Conservation (phyloP, 2,329 filamentous ascomycete genomes). For the Pezicula rhizophila region DNA sequence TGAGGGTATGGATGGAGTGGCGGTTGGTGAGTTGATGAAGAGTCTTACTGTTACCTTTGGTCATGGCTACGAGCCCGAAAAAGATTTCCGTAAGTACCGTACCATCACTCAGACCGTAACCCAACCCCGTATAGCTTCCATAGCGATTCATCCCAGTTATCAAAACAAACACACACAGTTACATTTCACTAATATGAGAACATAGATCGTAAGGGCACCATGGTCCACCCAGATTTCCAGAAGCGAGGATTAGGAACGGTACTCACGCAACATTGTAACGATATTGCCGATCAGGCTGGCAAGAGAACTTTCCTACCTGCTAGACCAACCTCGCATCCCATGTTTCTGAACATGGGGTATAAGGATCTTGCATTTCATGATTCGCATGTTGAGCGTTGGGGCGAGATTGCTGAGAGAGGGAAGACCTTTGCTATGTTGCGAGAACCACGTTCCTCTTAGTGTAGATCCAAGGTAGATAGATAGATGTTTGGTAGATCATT, state of each 20-base stretch:
- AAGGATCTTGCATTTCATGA: slow-evolving; percentile 9
- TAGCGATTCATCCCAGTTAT: too few species aligned
- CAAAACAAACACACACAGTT: too few species aligned
- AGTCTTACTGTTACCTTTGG: slow-evolving; percentile 1
- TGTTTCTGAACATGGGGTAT: slow-evolving; percentile 12
- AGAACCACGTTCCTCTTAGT: background rate
- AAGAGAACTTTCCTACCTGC: slow-evolving; percentile 11
- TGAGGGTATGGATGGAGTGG: slow-evolving; percentile 11
- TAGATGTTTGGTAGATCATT: too few species aligned
- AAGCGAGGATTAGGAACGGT: slow-evolving; percentile 10
- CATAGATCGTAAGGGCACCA: slow-evolving; percentile 16
- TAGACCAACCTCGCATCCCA: slow-evolving; percentile 7
- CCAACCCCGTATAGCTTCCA: background rate
- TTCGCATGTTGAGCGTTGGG: slow-evolving; percentile 10
- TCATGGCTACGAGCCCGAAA: slow-evolving; percentile 16
- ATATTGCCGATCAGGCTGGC: slow-evolving; percentile 8
- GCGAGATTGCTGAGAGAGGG: background rate
- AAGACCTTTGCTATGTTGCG: background rate
- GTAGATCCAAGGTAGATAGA: too few species aligned
- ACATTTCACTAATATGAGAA: background rate
- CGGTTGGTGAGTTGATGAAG: slow-evolving; percentile 6
- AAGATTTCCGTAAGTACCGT: slow-evolving; percentile 14
- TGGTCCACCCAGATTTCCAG: slow-evolving; percentile 15
- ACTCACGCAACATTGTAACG: slow-evolving; percentile 15
- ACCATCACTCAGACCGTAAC: background rate